Base-by-base conservation (phyloP, 352 stramenopile genomes). In the Poterioochromonas sp. region DNA sequence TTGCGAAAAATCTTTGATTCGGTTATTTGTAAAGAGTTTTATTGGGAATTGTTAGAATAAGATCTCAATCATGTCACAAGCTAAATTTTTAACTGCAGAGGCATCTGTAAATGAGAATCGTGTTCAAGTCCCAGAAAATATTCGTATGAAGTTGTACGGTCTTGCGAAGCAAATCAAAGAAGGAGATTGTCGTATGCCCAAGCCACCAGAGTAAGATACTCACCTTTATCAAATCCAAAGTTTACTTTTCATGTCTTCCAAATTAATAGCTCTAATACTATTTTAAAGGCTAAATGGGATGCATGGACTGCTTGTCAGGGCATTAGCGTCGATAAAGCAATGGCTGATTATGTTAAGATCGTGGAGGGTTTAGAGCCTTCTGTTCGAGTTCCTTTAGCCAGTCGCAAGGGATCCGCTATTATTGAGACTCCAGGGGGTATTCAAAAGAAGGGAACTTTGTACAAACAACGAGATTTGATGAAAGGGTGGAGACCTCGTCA, bases 391-490 rank as follows among this genome's bases (percentile, higher is more conserved):
- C 15, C 62, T 29, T 47, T n/a, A 11, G 58, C 5, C 5, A 68
- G 26, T 8, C 58, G 34, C 26, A 18, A 29, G 26, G 8, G 12
- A 29, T 29, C 26, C 58, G 5, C 11, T 8, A 5, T 32, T 12
- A 35, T 11, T 26, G 34, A 40, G 58, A 47, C 65, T 8, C 5
- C 65, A 18, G 41, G 43, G 2, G 37, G 3, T 54, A 53, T 54
- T 20, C 8, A 20, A 47, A 77, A 37, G 26, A 53, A 73, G 29
- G 76, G 76, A 12, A 60, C 34, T 5, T 35, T 79, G 34, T 79
- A 60, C 37, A 79, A 79, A 40, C 76, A 79, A 54, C n/a, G 76
- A 34, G 76, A 79, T 54, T 5, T 77, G 29, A 77, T 79, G 26
- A 79, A 79, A 54, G 76, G 76, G 3, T 79, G 76, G 76, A 47